phyloP scores from a whole-genome alignment of 129 eudicot genomes.

The Heracleum sosnowskyi region DNA sequence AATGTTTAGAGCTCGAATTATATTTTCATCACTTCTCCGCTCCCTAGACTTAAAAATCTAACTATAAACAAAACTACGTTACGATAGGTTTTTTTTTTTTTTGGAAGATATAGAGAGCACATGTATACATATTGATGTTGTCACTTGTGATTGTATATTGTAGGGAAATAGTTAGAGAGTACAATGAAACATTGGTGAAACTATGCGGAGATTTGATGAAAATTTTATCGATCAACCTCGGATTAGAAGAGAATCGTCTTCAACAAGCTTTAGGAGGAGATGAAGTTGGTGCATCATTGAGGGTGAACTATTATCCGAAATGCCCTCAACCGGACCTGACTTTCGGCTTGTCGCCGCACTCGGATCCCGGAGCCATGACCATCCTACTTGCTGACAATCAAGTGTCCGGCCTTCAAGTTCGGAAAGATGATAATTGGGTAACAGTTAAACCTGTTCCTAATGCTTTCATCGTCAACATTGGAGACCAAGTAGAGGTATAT shows the following conservation, averaged over 20 bases:
- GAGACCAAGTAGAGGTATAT: conserved; percentile 69
- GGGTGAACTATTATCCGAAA: conserved; percentile 66
- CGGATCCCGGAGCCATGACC: conserved; percentile 69
- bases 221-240: conserved; percentile 47
- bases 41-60: too few relatives aligned
- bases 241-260: conserved; percentile 45
- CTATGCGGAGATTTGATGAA: conserved; percentile 40
- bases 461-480: conserved; percentile 64
- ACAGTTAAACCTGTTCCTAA: conserved; percentile 54
- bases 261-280: conserved; percentile 49
- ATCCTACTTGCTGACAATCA: conserved; percentile 46
- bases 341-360: conserved; percentile 60
- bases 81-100: too few relatives aligned
- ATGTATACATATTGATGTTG: not conserved
- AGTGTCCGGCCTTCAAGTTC: conserved; percentile 66
- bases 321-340: conserved; percentile 79
- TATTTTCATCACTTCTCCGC: too few relatives aligned
- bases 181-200: conserved; percentile 34
- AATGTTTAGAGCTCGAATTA: too few relatives aligned
- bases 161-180: conserved; percentile 38
- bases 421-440: conserved; percentile 47
- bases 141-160: conserved; percentile 19
- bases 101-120: too few relatives aligned
- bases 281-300: conserved; percentile 38
- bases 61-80: too few relatives aligned